A percentile compares a stretch with the other conserved stretches of the same genome.
Conservation (phyloP, 1,284 basidiomycete genomes). For the Moesziomyces aphidis region DNA sequence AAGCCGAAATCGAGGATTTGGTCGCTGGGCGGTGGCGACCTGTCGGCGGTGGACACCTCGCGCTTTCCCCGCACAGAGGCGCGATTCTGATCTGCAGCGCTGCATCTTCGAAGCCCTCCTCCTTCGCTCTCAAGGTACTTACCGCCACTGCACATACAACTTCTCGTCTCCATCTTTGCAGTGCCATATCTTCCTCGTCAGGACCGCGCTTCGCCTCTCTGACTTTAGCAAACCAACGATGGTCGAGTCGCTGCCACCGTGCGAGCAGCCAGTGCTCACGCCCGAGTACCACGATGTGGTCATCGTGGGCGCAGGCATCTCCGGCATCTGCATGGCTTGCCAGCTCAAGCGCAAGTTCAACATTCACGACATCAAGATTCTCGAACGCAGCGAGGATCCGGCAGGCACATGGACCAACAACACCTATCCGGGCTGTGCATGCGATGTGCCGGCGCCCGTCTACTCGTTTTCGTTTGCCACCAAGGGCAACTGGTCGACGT, state of each 20-base stretch:
- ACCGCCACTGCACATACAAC: background rate
- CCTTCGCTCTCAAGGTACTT: background rate
- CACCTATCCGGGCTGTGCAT: constrained; percentile 61
- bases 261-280: constrained; percentile 27
- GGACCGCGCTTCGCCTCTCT: no score
- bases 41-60: constrained; percentile 12
- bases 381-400: constrained; percentile 45
- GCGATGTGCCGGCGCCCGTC: constrained; percentile 64
- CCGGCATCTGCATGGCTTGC: constrained; percentile 58
- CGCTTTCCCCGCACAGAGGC: background rate
- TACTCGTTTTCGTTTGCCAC: constrained; percentile 65
- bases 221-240: constrained; percentile 4
- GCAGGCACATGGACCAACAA: constrained; percentile 61
- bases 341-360: constrained; percentile 57
- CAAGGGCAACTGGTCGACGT: constrained; percentile 61
- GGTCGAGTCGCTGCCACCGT: constrained; percentile 12
- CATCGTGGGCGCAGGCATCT: constrained; percentile 62
- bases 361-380: constrained; percentile 56
- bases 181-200: no score
- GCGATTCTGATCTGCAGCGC: background rate
- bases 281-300: constrained; percentile 63
- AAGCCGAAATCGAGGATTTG: background rate
- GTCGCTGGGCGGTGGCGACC: constrained; percentile 1
- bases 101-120: no score
- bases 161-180: background rate